A percentile compares a stretch with the other conserved stretches of the same genome.
Evolutionary conservation across 768 basidiomycete species (phyloP).

Genomic region (Pleurotus citrinopileatus): DNA sequence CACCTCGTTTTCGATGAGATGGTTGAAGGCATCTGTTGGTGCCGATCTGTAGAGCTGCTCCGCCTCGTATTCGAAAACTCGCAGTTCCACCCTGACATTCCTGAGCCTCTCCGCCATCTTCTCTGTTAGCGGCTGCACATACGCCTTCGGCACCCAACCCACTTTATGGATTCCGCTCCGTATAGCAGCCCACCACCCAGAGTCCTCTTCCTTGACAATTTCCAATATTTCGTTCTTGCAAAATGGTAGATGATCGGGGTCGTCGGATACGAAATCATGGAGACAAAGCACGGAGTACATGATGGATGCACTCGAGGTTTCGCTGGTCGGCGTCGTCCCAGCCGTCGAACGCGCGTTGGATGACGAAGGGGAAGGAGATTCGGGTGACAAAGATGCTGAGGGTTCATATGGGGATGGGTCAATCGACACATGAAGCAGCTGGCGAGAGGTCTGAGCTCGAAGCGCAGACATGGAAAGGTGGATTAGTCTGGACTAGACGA

Average conservation of each 20-base stretch:
- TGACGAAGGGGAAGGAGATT: slow-evolving; percentile 32
- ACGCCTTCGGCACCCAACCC: slow-evolving; percentile 79
- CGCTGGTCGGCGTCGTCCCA: slow-evolving; percentile 27
- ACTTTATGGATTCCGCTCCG: slow-evolving; percentile 46
- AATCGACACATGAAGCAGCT: slow-evolving; percentile 38
- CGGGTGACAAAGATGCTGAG: slow-evolving; percentile 22
- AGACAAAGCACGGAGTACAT: slow-evolving; percentile 60
- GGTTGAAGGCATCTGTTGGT: slow-evolving; percentile 27
- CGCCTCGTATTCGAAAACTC: slow-evolving; percentile 45
- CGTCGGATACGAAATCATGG: slow-evolving; percentile 64
- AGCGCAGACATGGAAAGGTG: slow-evolving; percentile 27
- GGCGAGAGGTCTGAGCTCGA: slow-evolving; percentile 31
- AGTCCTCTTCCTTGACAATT: slow-evolving; percentile 63
- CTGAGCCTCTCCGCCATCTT: slow-evolving; percentile 48
- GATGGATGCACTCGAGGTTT: slow-evolving; percentile 18
- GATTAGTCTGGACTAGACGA: not conserved
- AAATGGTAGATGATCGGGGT: slow-evolving; percentile 61
- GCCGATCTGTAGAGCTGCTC: slow-evolving; percentile 41
- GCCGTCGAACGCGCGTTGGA: slow-evolving; percentile 27
- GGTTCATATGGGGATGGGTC: slow-evolving; percentile 30
- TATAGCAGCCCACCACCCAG: slow-evolving; percentile 85
- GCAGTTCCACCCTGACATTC: slow-evolving; percentile 39
- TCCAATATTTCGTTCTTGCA: slow-evolving; percentile 64
- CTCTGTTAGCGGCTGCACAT: slow-evolving; percentile 52
- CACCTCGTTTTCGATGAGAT: slow-evolving; percentile 22